These are phyloP conservation scores for Calonectria hongkongensis DNA, from an alignment of 2,329 filamentous ascomycete genomes.

Conservation along the genomic window DNA sequence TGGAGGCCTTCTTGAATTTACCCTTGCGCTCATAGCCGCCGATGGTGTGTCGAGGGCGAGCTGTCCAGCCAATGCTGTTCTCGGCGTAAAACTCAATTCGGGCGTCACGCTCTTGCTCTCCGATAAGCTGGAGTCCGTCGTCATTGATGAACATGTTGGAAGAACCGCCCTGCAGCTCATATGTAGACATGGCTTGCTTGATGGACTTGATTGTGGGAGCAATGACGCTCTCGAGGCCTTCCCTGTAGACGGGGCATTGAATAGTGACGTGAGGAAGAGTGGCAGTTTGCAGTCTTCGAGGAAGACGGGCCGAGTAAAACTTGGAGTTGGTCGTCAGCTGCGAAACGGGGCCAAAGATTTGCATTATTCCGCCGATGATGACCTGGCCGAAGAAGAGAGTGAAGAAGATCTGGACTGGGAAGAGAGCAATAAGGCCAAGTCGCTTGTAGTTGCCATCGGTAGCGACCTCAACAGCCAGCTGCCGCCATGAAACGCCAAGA, in stretches of 20 bases:
- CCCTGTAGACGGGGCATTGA: conserved; percentile 92
- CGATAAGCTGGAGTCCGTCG: conserved; percentile 81
- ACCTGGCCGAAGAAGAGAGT: conserved; percentile 88
- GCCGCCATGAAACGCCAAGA: conserved; percentile 81
- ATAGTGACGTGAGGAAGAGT: conserved; percentile 85
- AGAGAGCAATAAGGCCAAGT: conserved; percentile 78
- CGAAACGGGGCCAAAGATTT: conserved; percentile 84
- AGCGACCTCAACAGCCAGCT: conserved; percentile 80
- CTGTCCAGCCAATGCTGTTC: conserved; percentile 82
- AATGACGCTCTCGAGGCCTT: conserved; percentile 85
- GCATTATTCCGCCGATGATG: conserved; percentile 83
- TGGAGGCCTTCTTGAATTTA: conserved; percentile 83
- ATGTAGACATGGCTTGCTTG: conserved; percentile 85
- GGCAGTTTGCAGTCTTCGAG: conserved; percentile 74
- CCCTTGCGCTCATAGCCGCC: conserved; percentile 78
- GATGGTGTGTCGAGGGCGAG: conserved; percentile 78
- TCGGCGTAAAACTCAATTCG: conserved; percentile 82
- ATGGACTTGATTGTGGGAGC: conserved; percentile 85
- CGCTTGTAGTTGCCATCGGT: conserved; percentile 79
- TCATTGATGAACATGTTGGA: conserved; percentile 87
- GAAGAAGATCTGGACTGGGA: conserved; percentile 86
- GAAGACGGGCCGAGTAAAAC: conserved; percentile 85
- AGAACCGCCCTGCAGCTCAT: conserved; percentile 85
- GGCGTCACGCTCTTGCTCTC: conserved; percentile 76
- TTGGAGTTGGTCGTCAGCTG: conserved; percentile 86